Percentiles rank a stretch among this genome's conserved stretches.
phyloP scores from a whole-genome alignment of 495 filamentous ascomycete genomes.

The Talaromyces thailandensis region DNA sequence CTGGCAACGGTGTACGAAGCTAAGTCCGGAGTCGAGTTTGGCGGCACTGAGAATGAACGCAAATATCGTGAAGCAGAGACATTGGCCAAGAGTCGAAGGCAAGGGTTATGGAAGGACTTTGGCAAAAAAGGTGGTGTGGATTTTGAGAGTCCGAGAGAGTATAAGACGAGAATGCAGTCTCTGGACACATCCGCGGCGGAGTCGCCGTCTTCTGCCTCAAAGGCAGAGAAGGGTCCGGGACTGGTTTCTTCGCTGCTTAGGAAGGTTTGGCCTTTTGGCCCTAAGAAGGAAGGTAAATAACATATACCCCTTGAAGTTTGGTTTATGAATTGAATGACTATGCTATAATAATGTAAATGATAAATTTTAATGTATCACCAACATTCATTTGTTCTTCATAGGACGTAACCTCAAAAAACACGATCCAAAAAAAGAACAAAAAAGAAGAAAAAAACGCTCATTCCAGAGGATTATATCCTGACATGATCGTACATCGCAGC shows the following conservation, averaged over 20 bases:
- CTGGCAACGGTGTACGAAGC: constrained; percentile 89
- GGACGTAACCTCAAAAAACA: neutral
- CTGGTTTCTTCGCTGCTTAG: neutral
- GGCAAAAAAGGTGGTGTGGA: constrained; percentile 15
- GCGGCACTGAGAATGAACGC: constrained; percentile 49
- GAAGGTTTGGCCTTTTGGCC: neutral
- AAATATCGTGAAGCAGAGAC: constrained; percentile 65
- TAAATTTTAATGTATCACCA: neutral
- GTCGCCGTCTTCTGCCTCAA: constrained; percentile 26
- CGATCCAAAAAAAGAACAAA: neutral
- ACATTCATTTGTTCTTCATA: neutral
- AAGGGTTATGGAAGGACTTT: constrained; percentile 72
- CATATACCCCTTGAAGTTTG: neutral
- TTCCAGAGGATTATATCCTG: neutral
- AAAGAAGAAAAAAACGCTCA: neutral
- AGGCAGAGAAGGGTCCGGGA: constrained; percentile 24
- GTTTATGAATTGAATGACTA: constrained; percentile 6
- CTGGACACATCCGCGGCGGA: constrained; percentile 6
- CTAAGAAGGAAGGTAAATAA: constrained; percentile 1
- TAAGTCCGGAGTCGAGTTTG: constrained; percentile 81
- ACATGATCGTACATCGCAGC: neutral
- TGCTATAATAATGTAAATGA: constrained; percentile 8
- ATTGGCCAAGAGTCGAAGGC: constrained; percentile 55
- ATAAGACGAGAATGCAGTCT: constrained; percentile 59
- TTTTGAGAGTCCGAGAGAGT: constrained; percentile 74